phyloP scores from a whole-genome alignment of 176 grass and related monocot species.

The Bolboschoenus planiculmis region DNA sequence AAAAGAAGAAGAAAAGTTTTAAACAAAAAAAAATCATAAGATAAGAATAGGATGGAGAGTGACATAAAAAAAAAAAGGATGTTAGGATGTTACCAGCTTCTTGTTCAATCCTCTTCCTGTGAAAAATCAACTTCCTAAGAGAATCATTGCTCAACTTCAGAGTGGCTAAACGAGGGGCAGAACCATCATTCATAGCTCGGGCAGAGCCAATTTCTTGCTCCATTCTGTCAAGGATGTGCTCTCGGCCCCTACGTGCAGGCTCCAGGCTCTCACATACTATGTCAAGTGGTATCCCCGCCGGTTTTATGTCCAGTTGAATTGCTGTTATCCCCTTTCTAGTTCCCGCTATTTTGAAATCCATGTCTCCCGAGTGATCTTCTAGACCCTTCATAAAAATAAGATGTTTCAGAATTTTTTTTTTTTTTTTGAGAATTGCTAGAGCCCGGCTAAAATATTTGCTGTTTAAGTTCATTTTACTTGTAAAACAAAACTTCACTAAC shows the following conservation, averaged over 20 bases:
- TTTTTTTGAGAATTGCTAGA: neutral
- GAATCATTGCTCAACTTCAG: conserved; percentile 63
- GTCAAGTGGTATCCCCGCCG: conserved; percentile 92
- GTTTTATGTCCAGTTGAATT: conserved; percentile 98
- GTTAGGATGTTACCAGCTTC: conserved; percentile 62
- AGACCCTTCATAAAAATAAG: conserved; percentile 57
- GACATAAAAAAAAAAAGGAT: conserved; percentile 9
- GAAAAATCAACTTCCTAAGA: conserved; percentile 60
- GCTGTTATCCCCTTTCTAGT: conserved; percentile 93
- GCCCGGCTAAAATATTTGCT: neutral
- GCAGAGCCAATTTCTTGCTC: conserved; percentile 86
- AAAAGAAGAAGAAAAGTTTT: neutral
- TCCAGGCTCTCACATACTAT: conserved; percentile 95
- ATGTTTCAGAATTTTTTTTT: neutral
- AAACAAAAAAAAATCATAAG: neutral
- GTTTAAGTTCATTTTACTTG: neutral
- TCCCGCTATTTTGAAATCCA: conserved; percentile 99
- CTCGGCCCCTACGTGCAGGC: conserved; percentile 66
- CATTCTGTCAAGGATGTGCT: conserved; percentile 86
- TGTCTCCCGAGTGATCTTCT: conserved; percentile 94
- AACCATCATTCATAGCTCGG: conserved; percentile 60
- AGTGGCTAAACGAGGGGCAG: conserved; percentile 73
- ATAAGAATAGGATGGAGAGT: conserved; percentile 9
- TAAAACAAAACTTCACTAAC: neutral
- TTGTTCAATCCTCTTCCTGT: conserved; percentile 84